Evolutionary conservation across 2,329 filamentous ascomycete species (phyloP).

Genomic region (Penicillium sp.): DNA sequence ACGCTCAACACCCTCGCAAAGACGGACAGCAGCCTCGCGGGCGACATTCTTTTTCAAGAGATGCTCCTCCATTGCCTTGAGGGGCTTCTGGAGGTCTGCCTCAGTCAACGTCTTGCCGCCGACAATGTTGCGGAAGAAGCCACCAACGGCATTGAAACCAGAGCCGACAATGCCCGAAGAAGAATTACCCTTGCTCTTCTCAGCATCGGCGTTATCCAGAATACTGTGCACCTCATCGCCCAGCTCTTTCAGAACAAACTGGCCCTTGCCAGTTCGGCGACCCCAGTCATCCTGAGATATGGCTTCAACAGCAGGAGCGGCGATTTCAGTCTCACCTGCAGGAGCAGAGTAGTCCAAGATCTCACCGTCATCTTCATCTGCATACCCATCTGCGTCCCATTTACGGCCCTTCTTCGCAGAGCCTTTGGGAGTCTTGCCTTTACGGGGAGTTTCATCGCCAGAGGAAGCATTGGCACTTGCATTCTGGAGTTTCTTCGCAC

Average conservation of each 20-base stretch:
- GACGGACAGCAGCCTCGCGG: conserved; percentile 82
- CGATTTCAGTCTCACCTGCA: conserved; percentile 55
- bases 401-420: conserved; percentile 77
- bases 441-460: conserved; percentile 74
- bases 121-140: conserved; percentile 90
- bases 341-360: conserved; percentile 85
- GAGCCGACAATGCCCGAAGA: conserved; percentile 70
- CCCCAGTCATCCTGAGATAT: conserved; percentile 83
- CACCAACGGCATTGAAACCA: conserved; percentile 76
- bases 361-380: conserved; percentile 76
- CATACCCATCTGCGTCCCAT: conserved; percentile 87
- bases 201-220: conserved; percentile 72
- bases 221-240: conserved; percentile 93
- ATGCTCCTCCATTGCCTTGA: conserved; percentile 96
- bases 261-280: conserved; percentile 76
- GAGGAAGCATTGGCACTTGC: conserved; percentile 60
- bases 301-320: conserved; percentile 63
- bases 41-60: conserved; percentile 94
- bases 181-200: conserved; percentile 49
- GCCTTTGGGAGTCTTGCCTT: conserved; percentile 51
- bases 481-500: conserved; percentile 68
- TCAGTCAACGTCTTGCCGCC: conserved; percentile 90
- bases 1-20: conserved; percentile 87
- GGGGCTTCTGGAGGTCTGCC: conserved; percentile 82
- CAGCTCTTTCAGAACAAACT: conserved; percentile 90